phyloP scores from a whole-genome alignment of 2,329 filamentous ascomycete genomes.

The Penicillium sp. region DNA sequence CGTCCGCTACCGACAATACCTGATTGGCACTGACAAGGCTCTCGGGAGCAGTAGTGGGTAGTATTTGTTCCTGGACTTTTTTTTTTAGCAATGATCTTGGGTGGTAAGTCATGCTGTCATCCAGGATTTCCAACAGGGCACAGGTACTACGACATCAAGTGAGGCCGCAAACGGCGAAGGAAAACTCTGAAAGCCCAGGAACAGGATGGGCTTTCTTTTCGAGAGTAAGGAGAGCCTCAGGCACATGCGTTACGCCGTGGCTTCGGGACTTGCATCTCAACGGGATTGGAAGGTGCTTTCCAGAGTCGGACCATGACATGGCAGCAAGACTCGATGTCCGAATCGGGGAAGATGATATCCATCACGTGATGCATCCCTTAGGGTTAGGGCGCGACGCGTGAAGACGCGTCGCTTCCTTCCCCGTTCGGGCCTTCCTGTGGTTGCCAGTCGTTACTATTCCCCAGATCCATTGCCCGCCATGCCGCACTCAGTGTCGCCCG shows the following conservation, averaged over 20 bases:
- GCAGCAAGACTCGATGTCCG: conserved; percentile 5
- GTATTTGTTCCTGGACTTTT: background rate
- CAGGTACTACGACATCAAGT: conserved; percentile 4
- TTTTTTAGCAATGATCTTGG: background rate
- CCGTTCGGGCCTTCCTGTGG: conserved; percentile 18
- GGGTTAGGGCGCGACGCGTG: conserved; percentile 29
- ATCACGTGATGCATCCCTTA: conserved; percentile 14
- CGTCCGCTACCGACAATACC: background rate
- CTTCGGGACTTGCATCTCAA: background rate
- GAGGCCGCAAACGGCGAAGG: conserved; percentile 19
- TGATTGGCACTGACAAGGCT: background rate
- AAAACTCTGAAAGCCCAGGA: background rate
- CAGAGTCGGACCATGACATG: background rate
- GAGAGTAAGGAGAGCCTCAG: background rate
- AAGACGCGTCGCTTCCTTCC: conserved; percentile 28
- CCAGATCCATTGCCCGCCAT: conserved; percentile 23
- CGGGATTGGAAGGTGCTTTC: background rate
- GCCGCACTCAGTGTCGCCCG: conserved; percentile 40
- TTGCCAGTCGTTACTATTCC: background rate
- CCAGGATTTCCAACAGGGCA: conserved; percentile 10
- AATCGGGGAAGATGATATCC: conserved; percentile 13
- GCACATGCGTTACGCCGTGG: background rate
- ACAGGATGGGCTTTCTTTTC: background rate
- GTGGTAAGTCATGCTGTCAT: conserved; percentile 20
- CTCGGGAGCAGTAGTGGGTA: background rate